These are phyloP conservation scores for Botryotinia calthae DNA, from an alignment of 2,329 filamentous ascomycete genomes.

Conservation along the genomic window DNA sequence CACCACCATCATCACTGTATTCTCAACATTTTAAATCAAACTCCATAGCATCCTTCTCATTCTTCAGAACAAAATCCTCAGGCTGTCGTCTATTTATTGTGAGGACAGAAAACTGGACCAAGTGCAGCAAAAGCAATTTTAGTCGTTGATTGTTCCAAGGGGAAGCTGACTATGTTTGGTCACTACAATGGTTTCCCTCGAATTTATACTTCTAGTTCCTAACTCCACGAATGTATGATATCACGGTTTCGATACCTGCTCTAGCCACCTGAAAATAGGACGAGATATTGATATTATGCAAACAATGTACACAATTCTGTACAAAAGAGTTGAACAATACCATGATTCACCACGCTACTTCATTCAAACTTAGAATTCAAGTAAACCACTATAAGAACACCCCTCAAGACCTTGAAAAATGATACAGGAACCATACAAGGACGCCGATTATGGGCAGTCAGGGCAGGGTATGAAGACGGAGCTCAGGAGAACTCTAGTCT, in stretches of 20 bases:
- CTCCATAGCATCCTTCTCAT: background rate
- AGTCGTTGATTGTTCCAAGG: too few species aligned
- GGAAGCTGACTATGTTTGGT: too few species aligned
- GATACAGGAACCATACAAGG: background rate
- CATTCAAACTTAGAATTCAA: background rate
- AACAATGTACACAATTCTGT: background rate
- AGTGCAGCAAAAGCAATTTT: too few species aligned
- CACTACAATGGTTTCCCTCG: background rate
- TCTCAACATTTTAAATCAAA: background rate
- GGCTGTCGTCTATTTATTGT: too few species aligned
- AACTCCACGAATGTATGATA: background rate
- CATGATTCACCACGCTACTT: background rate
- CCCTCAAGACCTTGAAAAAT: background rate
- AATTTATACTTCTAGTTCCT: background rate
- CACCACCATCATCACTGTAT: background rate
- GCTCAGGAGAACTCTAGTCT: background rate
- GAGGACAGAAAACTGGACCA: too few species aligned
- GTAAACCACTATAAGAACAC: background rate
- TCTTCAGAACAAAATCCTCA: too few species aligned
- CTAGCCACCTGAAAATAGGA: background rate
- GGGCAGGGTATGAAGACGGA: too few species aligned
- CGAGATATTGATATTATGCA: background rate
- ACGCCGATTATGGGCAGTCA: too few species aligned
- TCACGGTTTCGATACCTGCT: background rate
- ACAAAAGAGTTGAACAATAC: background rate